Base-by-base conservation (phyloP, 2,329 filamentous ascomycete genomes). In the Akanthomyces uredinophilus region DNA sequence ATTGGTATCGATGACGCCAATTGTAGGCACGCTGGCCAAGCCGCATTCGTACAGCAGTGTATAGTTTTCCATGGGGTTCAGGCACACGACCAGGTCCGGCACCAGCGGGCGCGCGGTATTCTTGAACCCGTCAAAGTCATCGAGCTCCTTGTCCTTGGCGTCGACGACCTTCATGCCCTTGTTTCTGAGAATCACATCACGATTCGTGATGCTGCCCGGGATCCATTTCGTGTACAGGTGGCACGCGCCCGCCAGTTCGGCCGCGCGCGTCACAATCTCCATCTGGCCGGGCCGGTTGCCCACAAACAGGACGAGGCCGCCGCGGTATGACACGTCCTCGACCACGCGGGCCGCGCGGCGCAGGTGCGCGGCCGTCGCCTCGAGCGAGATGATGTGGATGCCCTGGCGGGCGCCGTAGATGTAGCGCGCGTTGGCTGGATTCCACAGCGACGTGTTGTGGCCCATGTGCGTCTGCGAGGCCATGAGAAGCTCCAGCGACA, bases 141-240 rank as follows among this genome's bases (percentile, higher is more conserved):
- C 60, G 22, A 86, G 66, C 52, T 75, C 71, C 65, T 84, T 70
- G 74, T 98, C 95, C 63, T 83, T 70, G 71, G 89, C 84, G 74
- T 97, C 86, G 60, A 97, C 86, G 8, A 96, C 87, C 74, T 89
- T 89, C 60, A 89, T 83, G 61, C 76, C 77, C 71, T 88, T 89
- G 54, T 80, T 79, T 50, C 83, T 83, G n/a, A 98, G 81, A 66
- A 98, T 94, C 73, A 94, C 87, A 72, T 96, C 88, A 60, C 91
- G 89, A 77, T 99, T 99, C 43, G 95, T 98, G 70, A 99, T 91
- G 65, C 85, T 87, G 1, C 95, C 95, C 0, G 95, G 91, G 55
- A 88, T 92, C 95, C 95, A 99, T 70, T 92, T 89, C 71, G 91
- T 90, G 72, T 96, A 98, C 39, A 99, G 75, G 74, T 98, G 93